Evolutionary conservation across 345 rosid genomes (phyloP), one percentile per base, ranked within the genome.

Genomic region (Heritiera littoralis): DNA sequence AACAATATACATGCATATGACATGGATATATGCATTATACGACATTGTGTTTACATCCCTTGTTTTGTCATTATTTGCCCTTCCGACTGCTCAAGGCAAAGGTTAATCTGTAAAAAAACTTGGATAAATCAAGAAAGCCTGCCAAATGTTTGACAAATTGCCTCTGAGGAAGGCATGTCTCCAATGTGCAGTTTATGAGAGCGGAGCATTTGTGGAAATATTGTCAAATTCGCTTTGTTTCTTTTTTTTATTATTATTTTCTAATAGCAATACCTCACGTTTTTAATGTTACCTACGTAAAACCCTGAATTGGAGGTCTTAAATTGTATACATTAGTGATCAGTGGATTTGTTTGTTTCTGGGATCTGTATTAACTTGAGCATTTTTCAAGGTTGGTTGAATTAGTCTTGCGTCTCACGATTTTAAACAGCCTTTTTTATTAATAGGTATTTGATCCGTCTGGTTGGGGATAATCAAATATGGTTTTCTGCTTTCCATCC

Each of bases 401-500:
- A 58, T 8, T n/a, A 58, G 28, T 58, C n/a, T 58, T 59, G 32
- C 30, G 20, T 30, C 30, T 7, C 74, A 3, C 15, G 43, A 30
- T 51, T 58, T n/a, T 58, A 58, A n/a, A 58, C 30, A 20, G 4
- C 11, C 0, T 20, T 20, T 3, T 23, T 60, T 23, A 18, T 18
- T 2, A 11, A 48, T 48, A 48, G 52, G 18, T 20, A 5, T 20
- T 20, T 46, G 17, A 45, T 46, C 72, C 51, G 45, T 67, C 54
- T 9, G 52, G n/a, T 20, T 20, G 52, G 54, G 41, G 38, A 74
- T 74, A 30, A 23, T n/a, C 66, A 28, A 15, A 72, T 30, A 72
- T 93, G 94, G 89, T 81, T 11, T 55, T 79, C 58, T 93, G 96
- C 82, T 90, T 65, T 68, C 97, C 96, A 75, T 89, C 89, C 2